phyloP scores from a whole-genome alignment of 2,329 filamentous ascomycete species.

The Penicillium sp. region DNA sequence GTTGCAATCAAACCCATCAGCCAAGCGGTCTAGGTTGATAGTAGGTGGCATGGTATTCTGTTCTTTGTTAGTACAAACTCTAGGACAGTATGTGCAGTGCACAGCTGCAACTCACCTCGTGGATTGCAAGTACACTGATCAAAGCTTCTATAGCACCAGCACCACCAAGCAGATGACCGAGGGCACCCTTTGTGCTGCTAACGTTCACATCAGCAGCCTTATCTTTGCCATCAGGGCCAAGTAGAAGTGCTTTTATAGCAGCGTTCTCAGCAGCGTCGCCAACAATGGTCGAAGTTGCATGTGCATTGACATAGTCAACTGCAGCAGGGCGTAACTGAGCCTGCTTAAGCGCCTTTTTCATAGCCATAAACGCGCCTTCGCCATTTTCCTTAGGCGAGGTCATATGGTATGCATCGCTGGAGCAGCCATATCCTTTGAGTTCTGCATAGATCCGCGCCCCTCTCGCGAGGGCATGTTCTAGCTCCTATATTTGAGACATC shows the following conservation, averaged over 20 bases:
- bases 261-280: conserved; percentile 86
- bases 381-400: conserved; percentile 85
- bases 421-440: conserved; percentile 82
- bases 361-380: conserved; percentile 75
- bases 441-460: conserved; percentile 86
- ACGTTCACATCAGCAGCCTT: conserved; percentile 69
- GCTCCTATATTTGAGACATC: conserved; percentile 53
- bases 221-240: conserved; percentile 67
- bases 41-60: conserved; percentile 83
- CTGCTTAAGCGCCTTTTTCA: conserved; percentile 77
- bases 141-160: conserved; percentile 88
- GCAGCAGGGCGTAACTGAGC: conserved; percentile 66
- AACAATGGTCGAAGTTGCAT: conserved; percentile 83
- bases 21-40: conserved; percentile 70
- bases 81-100: background rate
- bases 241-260: conserved; percentile 75
- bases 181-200: conserved; percentile 90
- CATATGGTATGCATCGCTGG: conserved; percentile 89
- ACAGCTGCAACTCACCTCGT: conserved; percentile 60
- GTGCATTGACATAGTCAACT: conserved; percentile 92
- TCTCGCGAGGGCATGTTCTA: conserved; percentile 79
- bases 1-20: conserved; percentile 73
- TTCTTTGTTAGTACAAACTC: background rate
- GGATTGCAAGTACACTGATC: conserved; percentile 76
- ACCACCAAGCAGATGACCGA: conserved; percentile 88